A percentile compares a stretch with the other conserved stretches of the same genome.
Evolutionary conservation across 495 filamentous ascomycete genomes (phyloP).

Genomic region (Lentithecium fluviatile): DNA sequence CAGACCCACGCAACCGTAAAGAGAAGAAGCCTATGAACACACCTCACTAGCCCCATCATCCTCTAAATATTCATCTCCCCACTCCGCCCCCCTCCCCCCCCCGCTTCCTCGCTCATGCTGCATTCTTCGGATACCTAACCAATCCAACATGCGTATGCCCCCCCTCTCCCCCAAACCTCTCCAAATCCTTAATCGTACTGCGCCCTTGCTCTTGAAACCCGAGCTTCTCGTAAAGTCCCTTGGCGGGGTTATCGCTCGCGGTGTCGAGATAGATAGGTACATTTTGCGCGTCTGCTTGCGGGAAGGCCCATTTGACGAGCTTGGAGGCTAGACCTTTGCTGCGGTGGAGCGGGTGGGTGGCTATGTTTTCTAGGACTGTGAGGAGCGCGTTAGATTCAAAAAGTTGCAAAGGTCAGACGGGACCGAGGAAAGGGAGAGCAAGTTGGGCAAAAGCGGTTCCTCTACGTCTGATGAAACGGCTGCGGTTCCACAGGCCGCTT

Average conservation of each 20-base stretch:
- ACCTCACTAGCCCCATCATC: no score
- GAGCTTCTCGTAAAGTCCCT: constrained; percentile 23
- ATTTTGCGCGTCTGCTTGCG: constrained; percentile 13
- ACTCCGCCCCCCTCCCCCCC: no score
- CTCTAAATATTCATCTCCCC: no score
- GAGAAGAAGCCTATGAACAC: no score
- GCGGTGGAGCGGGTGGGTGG: constrained; percentile 24
- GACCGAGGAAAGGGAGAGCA: no score
- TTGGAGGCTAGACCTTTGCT: constrained; percentile 24
- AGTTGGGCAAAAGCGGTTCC: no score
- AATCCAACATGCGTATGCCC: constrained; percentile 27
- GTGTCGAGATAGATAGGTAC: constrained; percentile 24
- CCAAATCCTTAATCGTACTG: constrained; percentile 17
- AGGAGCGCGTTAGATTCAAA: no score
- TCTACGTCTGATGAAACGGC: no score
- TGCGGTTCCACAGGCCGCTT: no score
- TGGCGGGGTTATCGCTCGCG: constrained; percentile 24
- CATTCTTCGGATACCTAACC: constrained; percentile 21
- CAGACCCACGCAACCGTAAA: no score
- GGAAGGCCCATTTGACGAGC: constrained; percentile 20
- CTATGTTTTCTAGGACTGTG: constrained; percentile 27
- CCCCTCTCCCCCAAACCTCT: constrained; percentile 25
- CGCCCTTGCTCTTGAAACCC: constrained; percentile 24
- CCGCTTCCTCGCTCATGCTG: no score
- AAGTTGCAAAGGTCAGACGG: no score